Evolutionary conservation across 768 basidiomycete genomes (phyloP).

Genomic region (Pisolithus tinctorius): DNA sequence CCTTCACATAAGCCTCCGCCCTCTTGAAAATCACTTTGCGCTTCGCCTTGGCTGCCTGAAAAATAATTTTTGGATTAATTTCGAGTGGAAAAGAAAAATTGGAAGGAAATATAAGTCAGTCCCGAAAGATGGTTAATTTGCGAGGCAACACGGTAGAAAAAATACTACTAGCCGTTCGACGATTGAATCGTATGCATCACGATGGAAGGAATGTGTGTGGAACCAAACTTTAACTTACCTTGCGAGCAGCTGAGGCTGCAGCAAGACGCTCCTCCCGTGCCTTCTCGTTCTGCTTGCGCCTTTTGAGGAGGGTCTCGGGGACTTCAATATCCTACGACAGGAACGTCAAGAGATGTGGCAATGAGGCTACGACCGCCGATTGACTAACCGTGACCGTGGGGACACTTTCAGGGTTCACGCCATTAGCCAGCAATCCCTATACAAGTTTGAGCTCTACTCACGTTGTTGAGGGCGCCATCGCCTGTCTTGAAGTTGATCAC

Average conservation of each 20-base stretch:
- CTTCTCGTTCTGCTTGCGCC: conserved; percentile 97
- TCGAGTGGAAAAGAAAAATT: conserved; percentile 3
- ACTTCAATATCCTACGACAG: conserved; percentile 79
- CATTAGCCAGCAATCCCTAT: conserved; percentile 1
- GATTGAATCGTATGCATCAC: conserved; percentile 84
- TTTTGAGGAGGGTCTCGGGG: conserved; percentile 99
- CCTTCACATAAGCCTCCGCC: conserved; percentile 96
- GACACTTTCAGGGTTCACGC: conserved; percentile 26
- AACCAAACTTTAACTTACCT: conserved; percentile 49
- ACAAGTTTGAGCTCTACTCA: conserved; percentile 26
- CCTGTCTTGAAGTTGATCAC: conserved; percentile 30
- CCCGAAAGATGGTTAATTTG: conserved; percentile 84
- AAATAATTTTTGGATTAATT: conserved; percentile 5
- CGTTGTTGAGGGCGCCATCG: conserved; percentile 50
- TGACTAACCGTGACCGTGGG: conserved; percentile 41
- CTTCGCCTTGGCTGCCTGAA: conserved; percentile 81
- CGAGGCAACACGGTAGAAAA: conserved; percentile 62
- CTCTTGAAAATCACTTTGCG: conserved; percentile 99
- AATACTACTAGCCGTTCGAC: conserved; percentile 67
- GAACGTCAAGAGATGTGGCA: conserved; percentile 9
- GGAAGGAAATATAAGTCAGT: conserved; percentile 34
- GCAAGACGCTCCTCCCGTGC: conserved; percentile 87
- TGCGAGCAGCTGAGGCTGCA: conserved; percentile 78
- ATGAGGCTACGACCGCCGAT: background rate
- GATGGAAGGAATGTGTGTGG: conserved; percentile 18